Conservation (phyloP, 164 flowering plant genomes). For the Amborella trichopoda region DNA sequence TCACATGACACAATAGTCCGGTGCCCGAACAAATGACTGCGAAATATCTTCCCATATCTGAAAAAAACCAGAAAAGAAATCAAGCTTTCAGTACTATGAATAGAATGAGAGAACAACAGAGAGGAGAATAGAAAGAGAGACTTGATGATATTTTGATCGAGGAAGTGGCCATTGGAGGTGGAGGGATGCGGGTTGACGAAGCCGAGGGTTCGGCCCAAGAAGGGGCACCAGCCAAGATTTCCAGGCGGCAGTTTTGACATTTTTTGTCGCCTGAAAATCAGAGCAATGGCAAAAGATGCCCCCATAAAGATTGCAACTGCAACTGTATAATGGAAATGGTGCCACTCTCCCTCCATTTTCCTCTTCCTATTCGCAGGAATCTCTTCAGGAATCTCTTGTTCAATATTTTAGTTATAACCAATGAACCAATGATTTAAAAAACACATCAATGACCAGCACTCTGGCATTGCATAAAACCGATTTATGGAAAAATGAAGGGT, state of each 20-base stretch:
- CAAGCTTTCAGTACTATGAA: not conserved
- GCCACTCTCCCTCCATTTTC: too few species aligned
- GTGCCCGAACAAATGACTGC: slow-evolving; percentile 7
- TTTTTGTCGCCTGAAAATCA: not conserved
- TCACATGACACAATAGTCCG: slow-evolving; percentile 8
- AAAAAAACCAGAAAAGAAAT: not conserved
- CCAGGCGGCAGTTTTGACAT: slow-evolving; percentile 7
- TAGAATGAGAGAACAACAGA: not conserved
- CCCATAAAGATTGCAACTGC: too few species aligned
- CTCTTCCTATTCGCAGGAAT: too few species aligned
- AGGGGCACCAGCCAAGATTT: slow-evolving; percentile 5
- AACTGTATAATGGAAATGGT: too few species aligned
- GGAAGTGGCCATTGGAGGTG: slow-evolving; percentile 3
- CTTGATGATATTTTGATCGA: slow-evolving; percentile 2
- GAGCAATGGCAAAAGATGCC: too few species aligned
- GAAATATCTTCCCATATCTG: slow-evolving; percentile 9
- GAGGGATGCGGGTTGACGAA: slow-evolving; percentile 6
- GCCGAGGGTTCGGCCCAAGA: slow-evolving; percentile 3
- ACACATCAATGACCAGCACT: too few species aligned
- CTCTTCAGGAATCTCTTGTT: too few species aligned
- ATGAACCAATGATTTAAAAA: too few species aligned
- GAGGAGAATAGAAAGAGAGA: not conserved
- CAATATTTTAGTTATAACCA: too few species aligned
- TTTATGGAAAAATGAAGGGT: too few species aligned
- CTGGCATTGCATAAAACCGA: too few species aligned